A percentile compares a stretch with the other conserved stretches of the same genome.
These are phyloP conservation scores for Boechera retrofracta DNA, from an alignment of 345 rosid species.

Conservation along the genomic window DNA sequence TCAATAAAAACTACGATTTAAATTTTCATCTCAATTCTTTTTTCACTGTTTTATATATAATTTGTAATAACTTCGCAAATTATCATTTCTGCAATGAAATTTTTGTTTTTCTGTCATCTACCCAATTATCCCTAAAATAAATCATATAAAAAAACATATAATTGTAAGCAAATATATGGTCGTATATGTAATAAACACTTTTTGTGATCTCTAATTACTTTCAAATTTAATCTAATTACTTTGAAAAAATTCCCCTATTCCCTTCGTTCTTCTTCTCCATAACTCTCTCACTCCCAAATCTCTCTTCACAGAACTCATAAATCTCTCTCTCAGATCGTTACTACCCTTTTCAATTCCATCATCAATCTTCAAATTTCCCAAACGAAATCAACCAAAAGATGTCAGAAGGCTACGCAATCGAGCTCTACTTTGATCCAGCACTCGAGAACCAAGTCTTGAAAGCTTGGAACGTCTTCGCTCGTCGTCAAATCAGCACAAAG, in stretches of 20 bases:
- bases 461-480: constrained; percentile 97
- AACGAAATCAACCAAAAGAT: constrained; percentile 42
- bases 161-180: no score
- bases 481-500: constrained; percentile 92
- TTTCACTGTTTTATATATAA: no score
- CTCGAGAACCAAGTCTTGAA: constrained; percentile 94
- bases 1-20: no score
- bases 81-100: no score
- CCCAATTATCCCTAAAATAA: no score
- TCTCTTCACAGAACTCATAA: background rate
- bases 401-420: constrained; percentile 84
- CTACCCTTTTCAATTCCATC: background rate
- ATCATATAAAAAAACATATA: no score
- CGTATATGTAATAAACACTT: no score
- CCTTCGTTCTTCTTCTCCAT: background rate
- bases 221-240: background rate
- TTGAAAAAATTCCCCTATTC: background rate
- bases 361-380: background rate
- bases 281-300: background rate
- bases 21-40: no score
- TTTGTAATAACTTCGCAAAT: no score
- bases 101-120: no score
- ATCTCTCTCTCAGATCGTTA: background rate
- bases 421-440: constrained; percentile 93
- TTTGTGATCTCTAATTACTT: no score